Percentiles rank a stretch among this genome's conserved stretches.
These are phyloP conservation scores for Daphne laureola DNA, from an alignment of 441 rosid genomes.

Conservation along the genomic window DNA sequence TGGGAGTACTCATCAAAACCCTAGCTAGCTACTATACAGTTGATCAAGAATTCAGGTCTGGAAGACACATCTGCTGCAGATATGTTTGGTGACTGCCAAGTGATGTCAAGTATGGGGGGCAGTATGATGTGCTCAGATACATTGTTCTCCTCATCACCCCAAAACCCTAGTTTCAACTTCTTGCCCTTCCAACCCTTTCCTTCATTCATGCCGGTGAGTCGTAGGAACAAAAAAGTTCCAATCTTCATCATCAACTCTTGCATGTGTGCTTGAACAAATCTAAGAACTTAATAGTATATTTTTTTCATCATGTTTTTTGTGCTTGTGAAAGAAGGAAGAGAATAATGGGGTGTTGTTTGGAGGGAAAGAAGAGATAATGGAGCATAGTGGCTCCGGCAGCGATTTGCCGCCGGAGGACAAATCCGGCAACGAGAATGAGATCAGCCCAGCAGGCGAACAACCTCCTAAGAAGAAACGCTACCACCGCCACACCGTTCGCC, in stretches of 20 bases:
- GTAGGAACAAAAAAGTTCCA: too few species aligned
- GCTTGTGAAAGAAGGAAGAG: conserved; percentile 51
- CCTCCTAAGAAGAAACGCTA: conserved; percentile 74
- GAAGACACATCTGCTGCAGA: background rate
- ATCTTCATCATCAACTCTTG: too few species aligned
- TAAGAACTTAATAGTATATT: background rate
- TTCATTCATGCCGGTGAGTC: conserved; percentile 50
- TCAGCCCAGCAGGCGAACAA: conserved; percentile 19
- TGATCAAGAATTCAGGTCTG: background rate
- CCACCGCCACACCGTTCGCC: conserved; percentile 79
- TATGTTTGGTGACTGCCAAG: conserved; percentile 70
- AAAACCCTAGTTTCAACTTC: conserved; percentile 75
- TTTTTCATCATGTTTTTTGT: background rate
- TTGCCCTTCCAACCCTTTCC: conserved; percentile 58
- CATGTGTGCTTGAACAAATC: too few species aligned
- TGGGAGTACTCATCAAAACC: too few species aligned
- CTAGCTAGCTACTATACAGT: too few species aligned
- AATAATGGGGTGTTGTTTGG: conserved; percentile 39
- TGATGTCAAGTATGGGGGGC: conserved; percentile 57
- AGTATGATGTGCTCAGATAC: conserved; percentile 46
- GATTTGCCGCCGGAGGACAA: conserved; percentile 56
- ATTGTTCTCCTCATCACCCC: conserved; percentile 48
- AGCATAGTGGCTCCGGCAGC: conserved; percentile 59
- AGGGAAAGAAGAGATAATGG: conserved; percentile 71
- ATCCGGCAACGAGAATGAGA: conserved; percentile 60